A percentile compares a stretch with the other conserved stretches of the same genome.
phyloP scores from a whole-genome alignment of 768 basidiomycete species.

The Coprinopsis strossmayeri region DNA sequence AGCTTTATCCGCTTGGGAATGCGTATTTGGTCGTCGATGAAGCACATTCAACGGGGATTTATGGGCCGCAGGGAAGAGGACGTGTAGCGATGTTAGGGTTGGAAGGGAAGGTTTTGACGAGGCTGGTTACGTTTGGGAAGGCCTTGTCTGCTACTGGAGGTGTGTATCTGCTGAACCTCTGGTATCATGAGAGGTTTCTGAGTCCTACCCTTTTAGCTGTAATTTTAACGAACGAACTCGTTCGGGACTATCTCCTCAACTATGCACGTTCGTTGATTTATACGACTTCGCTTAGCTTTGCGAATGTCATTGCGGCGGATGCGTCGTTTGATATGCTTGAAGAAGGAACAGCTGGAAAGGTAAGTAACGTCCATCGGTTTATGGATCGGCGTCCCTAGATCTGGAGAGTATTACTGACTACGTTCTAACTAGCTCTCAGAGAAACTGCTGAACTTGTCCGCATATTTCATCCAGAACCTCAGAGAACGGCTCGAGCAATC shows the following conservation, averaged over 20 bases:
- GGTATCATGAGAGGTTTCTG: neutral
- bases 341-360: conserved; percentile 59
- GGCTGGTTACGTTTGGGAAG: conserved; percentile 92
- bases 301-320: conserved; percentile 68
- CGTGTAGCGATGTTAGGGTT: conserved; percentile 65
- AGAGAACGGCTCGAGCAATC: neutral
- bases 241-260: conserved; percentile 84
- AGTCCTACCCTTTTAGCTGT: conserved; percentile 44
- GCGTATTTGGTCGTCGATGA: conserved; percentile 83
- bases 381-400: too few species aligned
- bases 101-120: conserved; percentile 62
- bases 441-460: conserved; percentile 39
- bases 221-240: conserved; percentile 59
- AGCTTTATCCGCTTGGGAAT: conserved; percentile 53
- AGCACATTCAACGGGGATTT: conserved; percentile 90
- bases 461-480: conserved; percentile 30
- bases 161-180: conserved; percentile 31
- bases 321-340: conserved; percentile 77
- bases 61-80: conserved; percentile 73
- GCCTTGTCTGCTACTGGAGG: conserved; percentile 83
- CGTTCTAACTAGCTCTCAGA: conserved; percentile 26
- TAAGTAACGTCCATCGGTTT: too few species aligned
- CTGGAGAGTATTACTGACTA: too few species aligned
- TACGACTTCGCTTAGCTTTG: conserved; percentile 77
- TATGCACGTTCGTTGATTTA: conserved; percentile 90